These are phyloP conservation scores for Pseudognaphalium luteoalbum DNA, from an alignment of 129 eudicot genomes.

Conservation along the genomic window DNA sequence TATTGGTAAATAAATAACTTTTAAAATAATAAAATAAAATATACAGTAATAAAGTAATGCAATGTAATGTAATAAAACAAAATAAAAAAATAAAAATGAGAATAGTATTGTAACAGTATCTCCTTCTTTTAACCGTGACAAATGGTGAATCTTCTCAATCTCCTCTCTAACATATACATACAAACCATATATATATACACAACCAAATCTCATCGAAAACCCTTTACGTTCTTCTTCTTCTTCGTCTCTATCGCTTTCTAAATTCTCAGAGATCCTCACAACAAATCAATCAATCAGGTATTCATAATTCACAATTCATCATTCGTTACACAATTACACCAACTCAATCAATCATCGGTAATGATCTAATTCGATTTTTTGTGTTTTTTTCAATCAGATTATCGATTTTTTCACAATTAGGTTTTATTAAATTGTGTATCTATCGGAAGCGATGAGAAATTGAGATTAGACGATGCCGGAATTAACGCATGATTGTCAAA, in stretches of 20 bases:
- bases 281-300: conserved; percentile 24
- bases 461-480: conserved; percentile 63
- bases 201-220: conserved; percentile 55
- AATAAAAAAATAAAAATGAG: conserved; percentile 6
- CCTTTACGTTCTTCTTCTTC: conserved; percentile 45
- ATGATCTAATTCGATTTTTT: conserved; percentile 21
- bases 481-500: conserved; percentile 49
- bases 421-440: conserved; percentile 15
- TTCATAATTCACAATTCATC: conserved; percentile 19
- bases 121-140: conserved; percentile 42
- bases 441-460: conserved; percentile 31
- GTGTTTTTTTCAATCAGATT: conserved; percentile 27
- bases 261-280: conserved; percentile 36
- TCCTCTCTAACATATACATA: conserved; percentile 28
- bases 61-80: not conserved
- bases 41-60: too few species aligned
- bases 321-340: conserved; percentile 7
- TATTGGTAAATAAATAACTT: too few species aligned
- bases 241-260: conserved; percentile 45
- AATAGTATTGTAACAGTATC: conserved; percentile 34
- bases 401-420: conserved; percentile 7
- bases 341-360: conserved; percentile 25
- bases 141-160: conserved; percentile 35
- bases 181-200: conserved; percentile 24
- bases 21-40: too few species aligned